These are phyloP conservation scores for Mollisia scopiformis DNA, from an alignment of 2,329 filamentous ascomycete genomes.

Conservation along the genomic window DNA sequence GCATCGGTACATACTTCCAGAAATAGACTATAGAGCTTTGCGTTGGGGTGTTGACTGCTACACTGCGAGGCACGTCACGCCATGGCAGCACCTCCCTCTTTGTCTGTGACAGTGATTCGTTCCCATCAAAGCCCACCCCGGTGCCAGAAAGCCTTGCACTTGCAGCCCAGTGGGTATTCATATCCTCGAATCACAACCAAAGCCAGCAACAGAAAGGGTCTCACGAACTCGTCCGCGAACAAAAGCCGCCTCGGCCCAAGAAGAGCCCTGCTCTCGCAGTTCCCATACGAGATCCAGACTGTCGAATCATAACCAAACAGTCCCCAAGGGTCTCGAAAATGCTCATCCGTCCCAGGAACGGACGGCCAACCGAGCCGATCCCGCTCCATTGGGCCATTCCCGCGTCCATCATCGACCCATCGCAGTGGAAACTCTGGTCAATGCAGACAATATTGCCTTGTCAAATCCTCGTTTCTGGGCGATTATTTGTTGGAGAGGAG, in stretches of 20 bases:
- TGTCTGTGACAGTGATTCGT: not conserved
- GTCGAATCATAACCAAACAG: too few relatives aligned
- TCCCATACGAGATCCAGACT: too few relatives aligned
- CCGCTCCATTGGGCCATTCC: not conserved
- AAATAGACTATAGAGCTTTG: not conserved
- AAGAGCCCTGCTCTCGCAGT: too few relatives aligned
- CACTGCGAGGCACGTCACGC: not conserved
- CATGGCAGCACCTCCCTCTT: not conserved
- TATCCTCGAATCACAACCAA: not conserved
- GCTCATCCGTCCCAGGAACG: not conserved
- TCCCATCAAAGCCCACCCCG: not conserved
- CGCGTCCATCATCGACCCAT: not conserved
- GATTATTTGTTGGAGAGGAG: not conserved
- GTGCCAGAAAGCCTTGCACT: not conserved
- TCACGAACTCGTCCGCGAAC: too few relatives aligned
- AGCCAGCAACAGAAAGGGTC: too few relatives aligned
- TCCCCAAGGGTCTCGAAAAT: not conserved
- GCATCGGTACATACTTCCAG: constrained; percentile 1
- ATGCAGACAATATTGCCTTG: not conserved
- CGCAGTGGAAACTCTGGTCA: not conserved
- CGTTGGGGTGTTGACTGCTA: not conserved
- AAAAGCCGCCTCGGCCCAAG: too few relatives aligned
- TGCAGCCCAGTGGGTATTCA: not conserved
- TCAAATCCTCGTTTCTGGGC: not conserved
- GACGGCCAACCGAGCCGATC: not conserved